Percentiles rank a stretch among this genome's conserved stretches.
phyloP scores from a whole-genome alignment of 2,329 filamentous ascomycete genomes.

The Venturia carpophila region DNA sequence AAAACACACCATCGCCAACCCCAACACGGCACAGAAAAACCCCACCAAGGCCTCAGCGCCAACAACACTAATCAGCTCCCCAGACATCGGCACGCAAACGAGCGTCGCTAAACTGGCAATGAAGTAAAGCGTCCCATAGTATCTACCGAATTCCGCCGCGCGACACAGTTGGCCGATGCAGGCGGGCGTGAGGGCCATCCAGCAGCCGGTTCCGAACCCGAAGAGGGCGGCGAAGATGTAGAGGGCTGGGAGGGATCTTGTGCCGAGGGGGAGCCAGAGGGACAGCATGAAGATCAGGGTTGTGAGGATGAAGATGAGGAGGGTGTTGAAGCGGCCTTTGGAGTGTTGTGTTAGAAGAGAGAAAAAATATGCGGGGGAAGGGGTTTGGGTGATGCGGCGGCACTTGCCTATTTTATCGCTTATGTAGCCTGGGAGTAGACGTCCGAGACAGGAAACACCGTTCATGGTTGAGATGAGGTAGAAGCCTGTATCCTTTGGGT shows the following conservation, averaged over 20 bases:
- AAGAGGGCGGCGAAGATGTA: constrained; percentile 21
- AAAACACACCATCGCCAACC: constrained; percentile 28
- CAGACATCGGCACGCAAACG: constrained; percentile 31
- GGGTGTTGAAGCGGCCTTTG: constrained; percentile 41
- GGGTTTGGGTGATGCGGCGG: too few relatives aligned
- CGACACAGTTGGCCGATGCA: constrained; percentile 16
- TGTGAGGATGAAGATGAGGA: constrained; percentile 30
- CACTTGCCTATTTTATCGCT: constrained; percentile 44
- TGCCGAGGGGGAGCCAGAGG: constrained; percentile 25
- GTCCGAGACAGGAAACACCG: constrained; percentile 38
- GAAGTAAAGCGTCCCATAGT: constrained; percentile 24
- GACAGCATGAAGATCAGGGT: constrained; percentile 9
- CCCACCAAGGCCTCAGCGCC: constrained; percentile 30
- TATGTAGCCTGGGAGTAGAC: constrained; percentile 45
- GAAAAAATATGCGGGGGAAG: too few relatives aligned
- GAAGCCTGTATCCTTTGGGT: constrained; percentile 28
- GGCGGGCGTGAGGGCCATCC: constrained; percentile 16
- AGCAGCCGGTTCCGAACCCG: constrained; percentile 17
- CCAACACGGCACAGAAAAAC: constrained; percentile 29
- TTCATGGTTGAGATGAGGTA: constrained; percentile 51
- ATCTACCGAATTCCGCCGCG: constrained; percentile 15
- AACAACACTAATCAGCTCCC: constrained; percentile 30
- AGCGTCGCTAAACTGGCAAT: constrained; percentile 31
- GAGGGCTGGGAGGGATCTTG: constrained; percentile 26
- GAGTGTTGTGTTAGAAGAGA: too few relatives aligned